A percentile compares a stretch with the other conserved stretches of the same genome.
phyloP scores from a whole-genome alignment of 2,329 filamentous ascomycete species.

The Arthrobotrys entomopaga region DNA sequence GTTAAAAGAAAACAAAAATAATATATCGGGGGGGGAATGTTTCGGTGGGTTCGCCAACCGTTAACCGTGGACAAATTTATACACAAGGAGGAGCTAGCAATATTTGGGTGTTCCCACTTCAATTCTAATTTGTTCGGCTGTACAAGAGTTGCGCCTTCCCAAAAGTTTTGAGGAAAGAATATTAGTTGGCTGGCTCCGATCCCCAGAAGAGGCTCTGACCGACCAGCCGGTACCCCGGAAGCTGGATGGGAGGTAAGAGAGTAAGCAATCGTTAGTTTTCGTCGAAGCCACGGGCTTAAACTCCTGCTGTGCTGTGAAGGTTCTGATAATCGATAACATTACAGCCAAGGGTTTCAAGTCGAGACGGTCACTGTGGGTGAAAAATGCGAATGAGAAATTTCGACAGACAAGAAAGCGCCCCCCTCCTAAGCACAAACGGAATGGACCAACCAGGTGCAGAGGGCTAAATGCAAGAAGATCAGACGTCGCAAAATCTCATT shows the following conservation, averaged over 20 bases:
- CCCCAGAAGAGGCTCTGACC: conserved; percentile 49
- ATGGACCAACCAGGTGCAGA: conserved; percentile 54
- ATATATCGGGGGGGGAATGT: conserved; percentile 27
- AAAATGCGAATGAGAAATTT: conserved; percentile 56
- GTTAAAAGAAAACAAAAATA: conserved; percentile 17
- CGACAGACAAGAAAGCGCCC: conserved; percentile 48
- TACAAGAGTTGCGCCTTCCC: conserved; percentile 54
- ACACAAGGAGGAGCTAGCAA: conserved; percentile 54
- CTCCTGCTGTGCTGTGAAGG: conserved; percentile 46
- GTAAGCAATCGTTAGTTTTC: conserved; percentile 34
- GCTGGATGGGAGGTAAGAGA: conserved; percentile 20
- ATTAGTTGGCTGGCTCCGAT: conserved; percentile 35
- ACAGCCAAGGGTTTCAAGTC: conserved; percentile 52
- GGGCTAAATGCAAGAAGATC: conserved; percentile 53
- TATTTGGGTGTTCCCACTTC: conserved; percentile 42
- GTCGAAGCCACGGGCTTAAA: conserved; percentile 41
- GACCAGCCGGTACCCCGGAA: conserved; percentile 37
- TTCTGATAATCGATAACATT: conserved; percentile 55
- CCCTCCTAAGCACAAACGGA: conserved; percentile 49
- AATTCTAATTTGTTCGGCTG: conserved; percentile 41
- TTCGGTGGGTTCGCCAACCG: conserved; percentile 38
- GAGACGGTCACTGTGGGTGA: conserved; percentile 53
- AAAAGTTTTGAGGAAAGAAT: conserved; percentile 36
- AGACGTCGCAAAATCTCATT: conserved; percentile 55
- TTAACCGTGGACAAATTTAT: conserved; percentile 50